These are phyloP conservation scores for Trichosanthes cucumerina DNA, from an alignment of 306 rosid genomes.

Conservation along the genomic window DNA sequence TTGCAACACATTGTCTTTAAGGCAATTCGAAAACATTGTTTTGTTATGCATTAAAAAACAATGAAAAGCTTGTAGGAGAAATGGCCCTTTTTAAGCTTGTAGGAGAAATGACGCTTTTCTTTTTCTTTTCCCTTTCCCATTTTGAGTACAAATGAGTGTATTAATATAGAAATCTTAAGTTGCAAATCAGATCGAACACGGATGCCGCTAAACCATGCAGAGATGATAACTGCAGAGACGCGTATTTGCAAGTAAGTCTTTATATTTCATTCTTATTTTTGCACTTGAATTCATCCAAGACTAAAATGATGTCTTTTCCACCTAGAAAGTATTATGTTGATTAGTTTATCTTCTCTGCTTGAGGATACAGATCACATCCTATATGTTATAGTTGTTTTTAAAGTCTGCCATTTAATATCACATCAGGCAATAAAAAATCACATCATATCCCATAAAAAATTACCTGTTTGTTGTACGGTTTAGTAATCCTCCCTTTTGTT, in stretches of 20 bases:
- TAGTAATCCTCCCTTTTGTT: not conserved
- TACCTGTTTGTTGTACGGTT: not conserved
- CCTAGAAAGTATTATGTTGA: not conserved
- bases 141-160: not conserved
- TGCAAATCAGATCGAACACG: constrained; percentile 50
- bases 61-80: not conserved
- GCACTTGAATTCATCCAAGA: not conserved
- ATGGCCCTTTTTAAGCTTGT: not conserved
- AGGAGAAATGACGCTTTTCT: not conserved
- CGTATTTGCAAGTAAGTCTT: constrained; percentile 40
- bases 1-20: no score
- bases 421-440: not conserved
- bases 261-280: not conserved
- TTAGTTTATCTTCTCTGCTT: not conserved
- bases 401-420: not conserved
- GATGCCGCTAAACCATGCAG: constrained; percentile 52
- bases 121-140: not conserved
- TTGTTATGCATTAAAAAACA: not conserved
- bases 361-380: not conserved
- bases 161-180: not conserved
- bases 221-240: constrained; percentile 42
- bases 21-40: no score
- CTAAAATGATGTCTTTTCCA: not conserved
- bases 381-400: not conserved
- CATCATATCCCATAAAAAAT: not conserved